Evolutionary conservation across 2,329 filamentous ascomycete species (phyloP).

Genomic region (Colletotrichum sp.): DNA sequence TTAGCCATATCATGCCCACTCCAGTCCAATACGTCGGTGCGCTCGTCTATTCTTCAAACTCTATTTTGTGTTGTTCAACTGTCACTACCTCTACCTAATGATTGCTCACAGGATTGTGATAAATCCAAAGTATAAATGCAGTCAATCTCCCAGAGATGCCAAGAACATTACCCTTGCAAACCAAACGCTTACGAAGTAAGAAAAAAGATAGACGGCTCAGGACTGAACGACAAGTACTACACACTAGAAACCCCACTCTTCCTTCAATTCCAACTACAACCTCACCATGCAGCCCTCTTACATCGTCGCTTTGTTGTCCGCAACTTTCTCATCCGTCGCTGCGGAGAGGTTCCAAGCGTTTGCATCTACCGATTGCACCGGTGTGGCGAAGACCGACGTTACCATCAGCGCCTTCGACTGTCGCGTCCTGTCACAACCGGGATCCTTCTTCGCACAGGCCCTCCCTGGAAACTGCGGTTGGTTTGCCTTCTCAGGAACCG

Average conservation of each 20-base stretch:
- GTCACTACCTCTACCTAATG: neutral
- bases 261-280: neutral
- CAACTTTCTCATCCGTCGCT: neutral
- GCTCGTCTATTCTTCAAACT: neutral
- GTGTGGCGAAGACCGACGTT: neutral
- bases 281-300: neutral
- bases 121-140: neutral
- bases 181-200: neutral
- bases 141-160: neutral
- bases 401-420: conserved; percentile 30
- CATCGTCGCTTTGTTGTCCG: neutral
- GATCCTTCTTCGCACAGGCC: neutral
- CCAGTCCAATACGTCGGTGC: neutral
- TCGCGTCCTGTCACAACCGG: neutral
- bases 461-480: neutral
- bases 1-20: neutral
- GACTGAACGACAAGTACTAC: neutral
- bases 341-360: neutral
- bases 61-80: neutral
- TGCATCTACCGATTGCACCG: neutral
- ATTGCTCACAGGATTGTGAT: neutral
- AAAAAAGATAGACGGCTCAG: neutral
- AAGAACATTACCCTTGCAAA: neutral
- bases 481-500: neutral
- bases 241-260: neutral